Base-by-base conservation (phyloP, 1,284 basidiomycete genomes). In the Ceratobasidium sp. region DNA sequence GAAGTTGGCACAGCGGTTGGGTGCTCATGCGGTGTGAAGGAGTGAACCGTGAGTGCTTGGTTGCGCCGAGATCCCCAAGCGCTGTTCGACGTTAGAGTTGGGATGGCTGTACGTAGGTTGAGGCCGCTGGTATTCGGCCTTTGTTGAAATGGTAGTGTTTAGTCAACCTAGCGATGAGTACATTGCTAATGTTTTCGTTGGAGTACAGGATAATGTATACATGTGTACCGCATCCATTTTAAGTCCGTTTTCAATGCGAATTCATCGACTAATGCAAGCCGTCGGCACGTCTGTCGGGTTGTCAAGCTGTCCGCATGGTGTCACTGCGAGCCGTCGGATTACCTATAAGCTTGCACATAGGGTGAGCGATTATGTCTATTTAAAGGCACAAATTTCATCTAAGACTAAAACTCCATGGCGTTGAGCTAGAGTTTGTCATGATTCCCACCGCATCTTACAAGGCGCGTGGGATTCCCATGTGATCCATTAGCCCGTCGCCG, bases 1-100 rank as follows among this genome's bases (percentile, higher is more conserved):
- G 76, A 88, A 83, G 81, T 87, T 97, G 33, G 88, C 90, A 71
- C 85, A 84, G 77, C 84, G 79, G 28, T 81, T 95, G 42, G 87
- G 85, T 13, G 88, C 85, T 28, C 80, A 81, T 33, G 77, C 88
- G 11, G 58, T 54, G 10, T 75, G 67, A 68, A 42, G 17, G 58
- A 17, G 26, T 64, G 35, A 51, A 26, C 53, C n/a, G 58, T 61
- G 37, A 39, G 17, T 61, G 37, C 51, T 54, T 42, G 37, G 49
- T 69, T 37, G 67, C 15, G 39, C 35, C 51, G 49, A 54, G 67
- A 26, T 35, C 28, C 28, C 23, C 11, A 26, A 23, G 10, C 33
- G 47, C 23, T 39, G 31, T 37, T 28, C 58, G 26, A 42, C 58
- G 37, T 42, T 35, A 61, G 20, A n/a, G 58, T 39, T 61, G 6